Evolutionary conservation across 306 rosid species (phyloP).

Genomic region (Trichosanthes cucumerina): DNA sequence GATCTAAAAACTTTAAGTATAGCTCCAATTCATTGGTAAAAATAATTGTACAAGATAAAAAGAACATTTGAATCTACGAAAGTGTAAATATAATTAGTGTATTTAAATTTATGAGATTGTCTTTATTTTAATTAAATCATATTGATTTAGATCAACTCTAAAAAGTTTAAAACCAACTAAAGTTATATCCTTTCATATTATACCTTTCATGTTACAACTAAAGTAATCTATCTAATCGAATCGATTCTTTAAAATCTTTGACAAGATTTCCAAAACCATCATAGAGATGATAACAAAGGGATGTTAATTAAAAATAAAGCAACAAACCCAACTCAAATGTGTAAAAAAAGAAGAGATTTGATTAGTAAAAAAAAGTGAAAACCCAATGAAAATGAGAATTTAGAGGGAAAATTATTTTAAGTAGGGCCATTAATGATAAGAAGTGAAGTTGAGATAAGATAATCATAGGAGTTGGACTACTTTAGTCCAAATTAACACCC

Average conservation of each 20-base stretch:
- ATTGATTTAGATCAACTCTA: not conserved
- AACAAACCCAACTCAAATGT: not conserved
- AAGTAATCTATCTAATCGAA: not conserved
- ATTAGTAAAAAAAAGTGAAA: not conserved
- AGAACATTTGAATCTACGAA: no score
- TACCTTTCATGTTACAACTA: not conserved
- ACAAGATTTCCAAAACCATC: not conserved
- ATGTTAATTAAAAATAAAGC: not conserved
- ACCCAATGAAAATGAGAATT: not conserved
- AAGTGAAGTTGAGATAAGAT: constrained; percentile 10
- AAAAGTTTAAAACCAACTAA: not conserved
- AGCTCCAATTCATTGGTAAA: no score
- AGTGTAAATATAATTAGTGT: not conserved
- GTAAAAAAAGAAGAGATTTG: not conserved
- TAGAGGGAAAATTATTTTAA: not conserved
- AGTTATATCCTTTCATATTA: not conserved
- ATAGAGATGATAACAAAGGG: not conserved
- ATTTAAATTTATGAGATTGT: not conserved
- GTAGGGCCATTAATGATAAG: constrained; percentile 6
- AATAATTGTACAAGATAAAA: no score
- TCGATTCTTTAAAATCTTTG: not conserved
- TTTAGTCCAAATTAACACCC: constrained; percentile 9
- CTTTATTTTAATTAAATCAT: not conserved
- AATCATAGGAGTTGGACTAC: constrained; percentile 1
- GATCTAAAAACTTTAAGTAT: not conserved